Percentiles rank a stretch among this genome's conserved stretches.
Evolutionary conservation across 1,139 yeast genomes (phyloP).

Genomic region (Meyerozyma athensensis): DNA sequence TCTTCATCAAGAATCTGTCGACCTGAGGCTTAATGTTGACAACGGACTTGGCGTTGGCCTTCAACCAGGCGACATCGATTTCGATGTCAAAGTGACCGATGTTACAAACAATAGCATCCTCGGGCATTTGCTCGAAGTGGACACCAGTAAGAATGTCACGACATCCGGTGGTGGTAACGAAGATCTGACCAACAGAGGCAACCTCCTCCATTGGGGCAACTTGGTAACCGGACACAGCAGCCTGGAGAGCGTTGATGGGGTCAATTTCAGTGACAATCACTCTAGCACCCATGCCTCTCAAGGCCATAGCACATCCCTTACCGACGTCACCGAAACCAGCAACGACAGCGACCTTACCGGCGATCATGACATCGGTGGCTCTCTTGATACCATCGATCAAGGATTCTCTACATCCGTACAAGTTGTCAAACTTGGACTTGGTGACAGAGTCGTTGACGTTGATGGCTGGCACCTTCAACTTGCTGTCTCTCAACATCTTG

Average conservation of each 20-base stretch:
- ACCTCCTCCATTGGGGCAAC: conserved; percentile 96
- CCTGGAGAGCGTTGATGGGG: conserved; percentile 99
- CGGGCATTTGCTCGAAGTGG: conserved; percentile 93
- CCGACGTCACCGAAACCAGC: conserved; percentile 99
- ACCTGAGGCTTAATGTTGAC: conserved; percentile 99
- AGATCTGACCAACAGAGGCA: conserved; percentile 91
- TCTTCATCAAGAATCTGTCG: conserved; percentile 89
- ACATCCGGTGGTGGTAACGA: conserved; percentile 99
- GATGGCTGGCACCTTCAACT: conserved; percentile 98
- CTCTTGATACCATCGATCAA: conserved; percentile 98
- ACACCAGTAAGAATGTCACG: conserved; percentile 93
- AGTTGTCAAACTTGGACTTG: conserved; percentile 98
- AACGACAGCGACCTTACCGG: conserved; percentile 98
- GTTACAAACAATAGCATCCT: conserved; percentile 99
- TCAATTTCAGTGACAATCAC: conserved; percentile 96
- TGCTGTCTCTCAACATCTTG: conserved; percentile 89
- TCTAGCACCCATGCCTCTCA: conserved; percentile 99
- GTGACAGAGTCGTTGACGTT: conserved; percentile 99
- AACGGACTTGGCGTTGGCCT: conserved; percentile 83
- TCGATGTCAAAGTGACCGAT: conserved; percentile 99
- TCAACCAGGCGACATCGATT: conserved; percentile 98
- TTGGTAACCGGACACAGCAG: conserved; percentile 99
- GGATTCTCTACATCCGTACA: conserved; percentile 99
- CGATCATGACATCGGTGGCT: conserved; percentile 99
- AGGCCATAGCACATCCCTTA: conserved; percentile 99